Conservation (phyloP, 345 rosid species). For the Microthlaspi erraticum region DNA sequence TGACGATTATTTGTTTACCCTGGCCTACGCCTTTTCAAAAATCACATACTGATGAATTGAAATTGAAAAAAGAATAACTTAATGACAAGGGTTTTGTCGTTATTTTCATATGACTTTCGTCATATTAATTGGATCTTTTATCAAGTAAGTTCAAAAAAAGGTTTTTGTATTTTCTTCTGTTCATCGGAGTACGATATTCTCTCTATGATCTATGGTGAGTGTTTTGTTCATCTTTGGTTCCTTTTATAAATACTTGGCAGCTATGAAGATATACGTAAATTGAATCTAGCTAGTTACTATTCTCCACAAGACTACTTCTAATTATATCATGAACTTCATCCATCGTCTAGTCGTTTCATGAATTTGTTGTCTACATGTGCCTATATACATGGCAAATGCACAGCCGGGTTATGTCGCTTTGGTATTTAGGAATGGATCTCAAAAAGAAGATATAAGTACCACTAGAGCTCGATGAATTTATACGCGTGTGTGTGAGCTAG, state of each 20-base stretch:
- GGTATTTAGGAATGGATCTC: neutral
- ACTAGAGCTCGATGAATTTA: neutral
- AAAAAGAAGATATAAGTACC: neutral
- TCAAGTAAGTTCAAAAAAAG: neutral
- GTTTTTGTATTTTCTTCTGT: slow-evolving; percentile 25
- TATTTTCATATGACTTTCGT: slow-evolving; percentile 30
- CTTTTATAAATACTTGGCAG: neutral
- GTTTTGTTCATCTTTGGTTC: neutral
- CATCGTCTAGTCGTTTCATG: slow-evolving; percentile 4
- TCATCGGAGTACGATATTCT: neutral
- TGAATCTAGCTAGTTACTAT: neutral
- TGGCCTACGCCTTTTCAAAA: slow-evolving; percentile 40
- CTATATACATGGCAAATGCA: neutral
- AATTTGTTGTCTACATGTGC: neutral
- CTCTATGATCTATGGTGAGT: neutral
- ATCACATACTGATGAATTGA: slow-evolving; percentile 19
- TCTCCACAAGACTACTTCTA: neutral
- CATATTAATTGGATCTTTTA: slow-evolving; percentile 26
- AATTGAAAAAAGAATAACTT: slow-evolving; percentile 30
- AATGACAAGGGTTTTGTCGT: slow-evolving; percentile 42
- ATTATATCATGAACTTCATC: neutral
- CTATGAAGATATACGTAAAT: neutral
- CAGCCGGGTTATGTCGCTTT: neutral
- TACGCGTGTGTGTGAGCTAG: too few relatives aligned
- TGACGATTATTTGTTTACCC: slow-evolving; percentile 26